Evolutionary conservation across 106 monocot genomes (phyloP), one percentile per base, ranked within the genome.

Genomic region (Agapanthus africanus): DNA sequence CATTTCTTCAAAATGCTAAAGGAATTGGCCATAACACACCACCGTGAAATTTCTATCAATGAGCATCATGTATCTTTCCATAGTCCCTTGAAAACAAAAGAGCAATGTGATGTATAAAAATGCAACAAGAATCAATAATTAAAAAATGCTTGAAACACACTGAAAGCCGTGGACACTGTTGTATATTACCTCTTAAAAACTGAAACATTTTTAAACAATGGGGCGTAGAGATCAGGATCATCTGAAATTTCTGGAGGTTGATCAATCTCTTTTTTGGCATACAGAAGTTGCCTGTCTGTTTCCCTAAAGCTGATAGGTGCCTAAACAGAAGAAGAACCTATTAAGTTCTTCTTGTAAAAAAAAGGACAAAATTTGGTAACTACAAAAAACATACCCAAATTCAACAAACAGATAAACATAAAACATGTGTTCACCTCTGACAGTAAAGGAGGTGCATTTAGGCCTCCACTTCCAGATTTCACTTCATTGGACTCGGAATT

Each of bases 171-270:
- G n/a, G n/a, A n/a, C n/a, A n/a, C n/a, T n/a, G n/a, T n/a, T n/a
- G 19, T 47, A 26, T 25, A 10, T 56, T 56, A 83, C 83, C 79
- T 72, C 54, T 73, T 79, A 32, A 84, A 84, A 57, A 60, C 40
- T 5, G 83, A 76, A 32, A 79, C 69, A 59, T 84, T 84, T 21
- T 47, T 67, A 52, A 84, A 84, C 59, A 84, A 59, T 1, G 79
- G 76, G 19, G 73, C 57, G 28, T 84, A 54, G 21, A 84, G 69
- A 46, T 79, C 76, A 39, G 76, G 83, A 19, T 84, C 73, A 63
- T 69, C 47, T 15, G 52, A 56, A 19, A 70, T 46, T 56, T 66
- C 31, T 18, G 83, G 76, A 3, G 79, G 72, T 34, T 23, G 14
- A 0, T 63, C 59, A 22, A 84, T 72, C 65, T 84, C 79, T 72